phyloP scores from a whole-genome alignment of 108 stramenopile genomes.

The Craspedostauros australis region DNA sequence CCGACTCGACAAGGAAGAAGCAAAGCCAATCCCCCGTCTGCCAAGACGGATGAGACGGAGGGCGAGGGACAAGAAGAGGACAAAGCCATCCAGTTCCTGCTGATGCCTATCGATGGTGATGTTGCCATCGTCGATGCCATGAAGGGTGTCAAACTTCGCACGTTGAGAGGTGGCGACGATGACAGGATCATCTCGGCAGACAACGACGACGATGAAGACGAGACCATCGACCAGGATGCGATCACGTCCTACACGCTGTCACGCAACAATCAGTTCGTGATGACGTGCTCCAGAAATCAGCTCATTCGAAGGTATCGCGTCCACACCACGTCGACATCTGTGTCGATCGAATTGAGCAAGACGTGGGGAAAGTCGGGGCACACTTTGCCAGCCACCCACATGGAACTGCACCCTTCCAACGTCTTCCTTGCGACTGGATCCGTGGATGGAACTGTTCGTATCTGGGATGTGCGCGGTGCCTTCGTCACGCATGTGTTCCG shows the following conservation, averaged over 20 bases:
- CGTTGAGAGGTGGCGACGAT: conserved; percentile 23
- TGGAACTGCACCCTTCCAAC: conserved; percentile 68
- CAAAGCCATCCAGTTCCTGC: conserved; percentile 35
- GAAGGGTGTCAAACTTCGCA: conserved; percentile 37
- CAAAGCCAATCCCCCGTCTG: conserved; percentile 2
- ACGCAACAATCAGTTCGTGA: conserved; percentile 46
- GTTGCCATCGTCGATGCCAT: conserved; percentile 67
- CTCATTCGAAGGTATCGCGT: conserved; percentile 59
- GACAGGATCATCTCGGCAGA: too few species aligned
- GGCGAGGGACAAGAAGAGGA: conserved; percentile 3
- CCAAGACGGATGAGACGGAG: neutral
- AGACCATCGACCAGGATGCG: conserved; percentile 68
- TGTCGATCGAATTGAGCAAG: conserved; percentile 33
- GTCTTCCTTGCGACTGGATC: conserved; percentile 79
- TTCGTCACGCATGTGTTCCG: conserved; percentile 81
- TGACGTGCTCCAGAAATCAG: conserved; percentile 62
- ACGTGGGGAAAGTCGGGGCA: conserved; percentile 71
- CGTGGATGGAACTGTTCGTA: conserved; percentile 73
- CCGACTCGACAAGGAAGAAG: neutral
- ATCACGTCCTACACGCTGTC: conserved; percentile 71
- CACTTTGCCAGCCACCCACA: conserved; percentile 58
- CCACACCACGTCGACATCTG: conserved; percentile 1
- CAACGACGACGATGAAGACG: conserved; percentile 63
- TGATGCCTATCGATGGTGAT: conserved; percentile 76
- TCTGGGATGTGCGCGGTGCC: conserved; percentile 77